These are phyloP conservation scores for Fusarium sp. DNA, from an alignment of 2,329 filamentous ascomycete species.

Conservation along the genomic window DNA sequence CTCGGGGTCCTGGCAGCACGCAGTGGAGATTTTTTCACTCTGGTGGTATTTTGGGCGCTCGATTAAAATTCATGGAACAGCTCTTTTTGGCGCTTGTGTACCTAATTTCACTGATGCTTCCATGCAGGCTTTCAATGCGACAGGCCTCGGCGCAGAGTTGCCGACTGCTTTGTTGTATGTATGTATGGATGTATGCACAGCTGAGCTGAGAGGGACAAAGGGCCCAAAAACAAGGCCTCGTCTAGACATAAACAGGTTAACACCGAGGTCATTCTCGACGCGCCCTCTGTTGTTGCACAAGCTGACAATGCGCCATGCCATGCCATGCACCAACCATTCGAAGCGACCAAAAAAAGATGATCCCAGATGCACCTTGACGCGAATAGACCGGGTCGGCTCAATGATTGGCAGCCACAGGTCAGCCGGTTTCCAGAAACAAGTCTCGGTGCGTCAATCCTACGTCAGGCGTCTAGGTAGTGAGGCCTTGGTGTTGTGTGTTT, in stretches of 20 bases:
- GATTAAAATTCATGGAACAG: background rate
- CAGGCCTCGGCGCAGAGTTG: constrained; percentile 1
- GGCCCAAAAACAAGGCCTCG: background rate
- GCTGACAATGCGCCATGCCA: constrained; percentile 4
- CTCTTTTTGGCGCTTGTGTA: constrained; percentile 1
- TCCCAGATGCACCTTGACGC: constrained; percentile 7
- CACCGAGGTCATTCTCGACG: background rate
- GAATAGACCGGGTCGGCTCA: background rate
- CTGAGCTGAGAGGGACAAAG: background rate
- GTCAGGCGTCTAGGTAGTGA: constrained; percentile 7
- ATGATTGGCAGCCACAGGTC: constrained; percentile 25
- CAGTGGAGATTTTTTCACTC: constrained; percentile 2
- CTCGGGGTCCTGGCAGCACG: background rate
- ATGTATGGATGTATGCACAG: background rate
- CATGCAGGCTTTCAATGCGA: background rate
- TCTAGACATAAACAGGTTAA: background rate
- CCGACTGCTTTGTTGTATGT: background rate
- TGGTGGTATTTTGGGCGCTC: background rate
- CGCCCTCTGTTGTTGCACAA: background rate
- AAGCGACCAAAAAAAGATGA: constrained; percentile 25
- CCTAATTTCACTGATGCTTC: constrained; percentile 4
- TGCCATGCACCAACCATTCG: background rate
- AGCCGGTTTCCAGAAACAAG: constrained; percentile 32
- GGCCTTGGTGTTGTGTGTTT: background rate
- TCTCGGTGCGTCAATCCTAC: constrained; percentile 34